phyloP scores from a whole-genome alignment of 73 alveolate species.

The Urostyla sp. region DNA sequence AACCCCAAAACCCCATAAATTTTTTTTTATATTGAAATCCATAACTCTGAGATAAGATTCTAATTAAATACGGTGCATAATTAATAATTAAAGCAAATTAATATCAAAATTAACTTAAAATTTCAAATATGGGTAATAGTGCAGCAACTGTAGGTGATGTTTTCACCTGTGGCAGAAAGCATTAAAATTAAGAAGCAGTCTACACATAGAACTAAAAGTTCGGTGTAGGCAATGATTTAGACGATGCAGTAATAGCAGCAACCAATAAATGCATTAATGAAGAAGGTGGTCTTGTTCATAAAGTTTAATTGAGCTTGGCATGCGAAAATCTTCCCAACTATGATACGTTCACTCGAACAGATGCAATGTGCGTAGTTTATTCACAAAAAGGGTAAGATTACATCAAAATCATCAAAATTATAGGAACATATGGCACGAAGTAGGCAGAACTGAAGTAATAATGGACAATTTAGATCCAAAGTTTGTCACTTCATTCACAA shows the following conservation, averaged over 20 bases:
- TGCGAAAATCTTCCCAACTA: slow-evolving; percentile 78
- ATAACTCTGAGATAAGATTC: too few relatives aligned
- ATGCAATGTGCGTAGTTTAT: slow-evolving; percentile 69
- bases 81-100: too few relatives aligned
- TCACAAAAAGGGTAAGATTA: slow-evolving; percentile 53
- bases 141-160: slow-evolving; percentile 44
- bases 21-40: too few relatives aligned
- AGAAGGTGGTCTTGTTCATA: background rate
- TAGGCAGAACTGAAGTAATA: slow-evolving; percentile 88
- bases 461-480: slow-evolving; percentile 82
- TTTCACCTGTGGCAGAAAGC: slow-evolving; percentile 39
- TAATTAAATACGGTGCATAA: too few relatives aligned
- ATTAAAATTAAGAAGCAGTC: slow-evolving; percentile 23
- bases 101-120: too few relatives aligned
- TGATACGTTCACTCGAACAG: slow-evolving; percentile 76
- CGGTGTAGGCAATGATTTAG: slow-evolving; percentile 55
- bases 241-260: slow-evolving; percentile 63
- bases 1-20: too few relatives aligned
- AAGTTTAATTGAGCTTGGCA: slow-evolving; percentile 56
- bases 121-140: too few relatives aligned
- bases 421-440: slow-evolving; percentile 72
- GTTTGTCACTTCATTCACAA: slow-evolving; percentile 71
- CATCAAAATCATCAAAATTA: background rate
- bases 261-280: slow-evolving; percentile 35
- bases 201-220: background rate